A percentile compares a stretch with the other conserved stretches of the same genome.
Evolutionary conservation across 2,329 filamentous ascomycete species (phyloP).

Genomic region (Diplodia mutila): DNA sequence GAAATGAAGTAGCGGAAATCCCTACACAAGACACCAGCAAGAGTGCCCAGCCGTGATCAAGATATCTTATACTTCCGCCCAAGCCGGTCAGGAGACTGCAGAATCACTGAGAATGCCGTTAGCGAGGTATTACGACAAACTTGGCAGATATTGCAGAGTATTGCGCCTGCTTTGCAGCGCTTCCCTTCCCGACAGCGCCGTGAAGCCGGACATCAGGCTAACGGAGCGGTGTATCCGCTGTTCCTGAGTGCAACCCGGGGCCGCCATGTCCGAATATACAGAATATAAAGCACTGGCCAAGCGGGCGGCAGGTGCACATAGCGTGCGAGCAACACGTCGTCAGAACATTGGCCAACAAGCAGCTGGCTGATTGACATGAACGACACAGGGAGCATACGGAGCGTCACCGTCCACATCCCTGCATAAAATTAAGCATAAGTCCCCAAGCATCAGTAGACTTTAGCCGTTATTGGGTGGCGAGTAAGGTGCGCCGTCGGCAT

Average conservation of each 20-base stretch:
- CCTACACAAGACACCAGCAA: background rate
- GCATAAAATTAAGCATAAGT: slow-evolving; percentile 14
- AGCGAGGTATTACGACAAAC: background rate
- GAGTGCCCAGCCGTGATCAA: background rate
- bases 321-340: background rate
- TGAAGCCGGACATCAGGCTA: background rate
- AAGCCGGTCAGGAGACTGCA: background rate
- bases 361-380: background rate
- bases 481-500: background rate
- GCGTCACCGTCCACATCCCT: background rate
- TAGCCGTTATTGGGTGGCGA: background rate
- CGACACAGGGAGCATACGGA: background rate
- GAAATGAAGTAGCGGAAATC: background rate
- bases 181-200: background rate
- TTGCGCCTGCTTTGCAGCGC: background rate
- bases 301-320: background rate
- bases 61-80: background rate
- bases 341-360: background rate
- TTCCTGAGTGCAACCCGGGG: background rate
- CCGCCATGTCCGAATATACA: background rate
- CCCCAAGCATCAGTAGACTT: slow-evolving; percentile 2
- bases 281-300: background rate
- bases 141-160: slow-evolving; percentile 1
- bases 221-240: background rate
- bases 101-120: background rate